These are phyloP conservation scores for Warburgia ugandensis DNA, from an alignment of 164 flowering plant genomes.

Conservation along the genomic window DNA sequence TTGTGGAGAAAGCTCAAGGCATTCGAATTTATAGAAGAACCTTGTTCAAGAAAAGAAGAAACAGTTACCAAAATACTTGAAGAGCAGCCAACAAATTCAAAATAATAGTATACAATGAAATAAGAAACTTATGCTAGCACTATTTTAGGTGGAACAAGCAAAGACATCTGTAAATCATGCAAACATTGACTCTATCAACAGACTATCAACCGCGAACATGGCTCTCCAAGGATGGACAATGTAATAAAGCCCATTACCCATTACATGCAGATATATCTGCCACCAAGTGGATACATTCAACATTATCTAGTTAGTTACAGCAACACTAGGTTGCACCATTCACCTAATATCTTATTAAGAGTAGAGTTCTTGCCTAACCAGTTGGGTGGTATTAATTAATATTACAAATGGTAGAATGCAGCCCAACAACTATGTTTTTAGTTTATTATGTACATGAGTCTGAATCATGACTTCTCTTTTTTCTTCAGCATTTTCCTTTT, in stretches of 20 bases:
- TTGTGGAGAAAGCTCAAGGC: no score
- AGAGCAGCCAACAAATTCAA: conserved; percentile 1
- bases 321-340: conserved; percentile 14
- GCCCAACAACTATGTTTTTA: conserved; percentile 23
- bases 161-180: conserved; percentile 12
- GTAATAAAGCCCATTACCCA: conserved; percentile 22
- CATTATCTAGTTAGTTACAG: conserved; percentile 17
- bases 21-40: no score
- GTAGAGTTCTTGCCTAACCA: background rate
- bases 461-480: conserved; percentile 14
- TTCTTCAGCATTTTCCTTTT: no score
- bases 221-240: conserved; percentile 9
- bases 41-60: no score
- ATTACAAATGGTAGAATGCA: no score
- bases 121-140: conserved; percentile 4
- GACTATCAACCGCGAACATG: conserved; percentile 8
- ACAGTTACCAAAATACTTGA: no score
- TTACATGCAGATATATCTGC: conserved; percentile 12
- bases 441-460: conserved; percentile 56
- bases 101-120: background rate
- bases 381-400: background rate
- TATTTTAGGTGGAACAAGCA: conserved; percentile 11
- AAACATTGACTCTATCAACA: conserved; percentile 5
- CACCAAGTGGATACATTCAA: no score
- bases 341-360: conserved; percentile 17